Conservation (phyloP, 2,329 filamentous ascomycete genomes). For the Sodiomyces alkalinus region DNA sequence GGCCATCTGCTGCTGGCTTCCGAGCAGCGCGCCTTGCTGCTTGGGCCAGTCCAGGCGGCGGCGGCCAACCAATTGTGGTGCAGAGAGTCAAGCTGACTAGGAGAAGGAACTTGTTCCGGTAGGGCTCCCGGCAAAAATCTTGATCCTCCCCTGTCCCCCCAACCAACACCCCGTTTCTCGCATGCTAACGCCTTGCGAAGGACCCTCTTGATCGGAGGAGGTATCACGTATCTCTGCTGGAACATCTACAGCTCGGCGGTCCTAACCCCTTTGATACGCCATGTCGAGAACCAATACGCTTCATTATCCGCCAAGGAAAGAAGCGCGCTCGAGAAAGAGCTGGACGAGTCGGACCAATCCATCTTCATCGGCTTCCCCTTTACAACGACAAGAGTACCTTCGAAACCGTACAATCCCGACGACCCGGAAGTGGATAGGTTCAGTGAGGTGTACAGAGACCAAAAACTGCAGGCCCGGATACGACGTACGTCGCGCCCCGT, state of each 20-base stretch:
- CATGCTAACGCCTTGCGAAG: conserved; percentile 3
- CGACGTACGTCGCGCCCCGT: conserved; percentile 2
- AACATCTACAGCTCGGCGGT: conserved; percentile 29
- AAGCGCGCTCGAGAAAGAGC: conserved; percentile 20
- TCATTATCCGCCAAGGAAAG: conserved; percentile 27
- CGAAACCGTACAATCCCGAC: conserved; percentile 33
- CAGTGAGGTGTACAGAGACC: conserved; percentile 39
- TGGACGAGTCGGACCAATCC: conserved; percentile 27
- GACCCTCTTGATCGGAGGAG: conserved; percentile 14
- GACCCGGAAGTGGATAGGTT: conserved; percentile 52
- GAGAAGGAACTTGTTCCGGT: conserved; percentile 4
- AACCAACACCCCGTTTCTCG: background rate
- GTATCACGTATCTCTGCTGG: conserved; percentile 22
- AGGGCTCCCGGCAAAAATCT: background rate
- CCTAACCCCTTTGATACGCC: conserved; percentile 27
- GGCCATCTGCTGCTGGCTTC: conserved; percentile 4
- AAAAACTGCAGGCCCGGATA: conserved; percentile 28
- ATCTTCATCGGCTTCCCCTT: conserved; percentile 49
- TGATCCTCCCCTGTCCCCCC: background rate
- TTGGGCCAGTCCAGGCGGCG: too few species aligned
- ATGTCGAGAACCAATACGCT: conserved; percentile 25
- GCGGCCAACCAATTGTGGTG: conserved; percentile 4
- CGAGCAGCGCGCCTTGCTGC: conserved; percentile 5
- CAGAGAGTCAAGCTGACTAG: conserved; percentile 7
- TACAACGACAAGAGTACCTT: conserved; percentile 32